phyloP scores from a whole-genome alignment of 179 eudicot species.

The Amaranthus tricolor region DNA sequence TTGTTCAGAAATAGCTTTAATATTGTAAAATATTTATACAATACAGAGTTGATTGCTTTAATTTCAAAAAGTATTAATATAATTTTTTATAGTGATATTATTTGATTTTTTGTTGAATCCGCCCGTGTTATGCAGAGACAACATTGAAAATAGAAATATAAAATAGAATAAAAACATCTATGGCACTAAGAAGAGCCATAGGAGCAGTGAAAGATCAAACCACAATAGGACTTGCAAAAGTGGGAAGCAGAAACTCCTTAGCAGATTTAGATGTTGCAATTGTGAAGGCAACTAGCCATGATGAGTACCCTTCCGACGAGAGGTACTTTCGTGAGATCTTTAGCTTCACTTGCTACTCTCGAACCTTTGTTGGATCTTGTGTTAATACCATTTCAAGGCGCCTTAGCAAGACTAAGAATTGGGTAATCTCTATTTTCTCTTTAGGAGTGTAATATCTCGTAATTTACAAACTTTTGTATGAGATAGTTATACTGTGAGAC shows the following conservation, averaged over 20 bases:
- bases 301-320: slow-evolving; percentile 71
- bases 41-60: no score
- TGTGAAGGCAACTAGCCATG: slow-evolving; percentile 82
- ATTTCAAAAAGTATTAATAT: no score
- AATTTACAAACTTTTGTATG: no score
- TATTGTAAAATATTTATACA: no score
- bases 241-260: slow-evolving; percentile 48
- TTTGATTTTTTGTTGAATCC: no score
- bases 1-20: no score
- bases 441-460: not conserved
- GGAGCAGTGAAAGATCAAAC: slow-evolving; percentile 92
- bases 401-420: slow-evolving; percentile 69
- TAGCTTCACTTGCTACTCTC: slow-evolving; percentile 61
- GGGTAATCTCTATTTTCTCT: slow-evolving; percentile 32
- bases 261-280: slow-evolving; percentile 84
- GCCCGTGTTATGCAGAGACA: no score
- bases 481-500: no score
- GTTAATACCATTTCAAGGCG: slow-evolving; percentile 55
- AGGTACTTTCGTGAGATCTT: slow-evolving; percentile 57
- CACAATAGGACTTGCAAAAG: slow-evolving; percentile 77
- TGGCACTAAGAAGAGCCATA: slow-evolving; percentile 66
- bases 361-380: slow-evolving; percentile 44
- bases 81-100: no score
- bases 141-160: not conserved
- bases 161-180: not conserved